These are phyloP conservation scores for Teratosphaeriaceae sp. DNA, from an alignment of 2,329 filamentous ascomycete species.

Conservation along the genomic window DNA sequence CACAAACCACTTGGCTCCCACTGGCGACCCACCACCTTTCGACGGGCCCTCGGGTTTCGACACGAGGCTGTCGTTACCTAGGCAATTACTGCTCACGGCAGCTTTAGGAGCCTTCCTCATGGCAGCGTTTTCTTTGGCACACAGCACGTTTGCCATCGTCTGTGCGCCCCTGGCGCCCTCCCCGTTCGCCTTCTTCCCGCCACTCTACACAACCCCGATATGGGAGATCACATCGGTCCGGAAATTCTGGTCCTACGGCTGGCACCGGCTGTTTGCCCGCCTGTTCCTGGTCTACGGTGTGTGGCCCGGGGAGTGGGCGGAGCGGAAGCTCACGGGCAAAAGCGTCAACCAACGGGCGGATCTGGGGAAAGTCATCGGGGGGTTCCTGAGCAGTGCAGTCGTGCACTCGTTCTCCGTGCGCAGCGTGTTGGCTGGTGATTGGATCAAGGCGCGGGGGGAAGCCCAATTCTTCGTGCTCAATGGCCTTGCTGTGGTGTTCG, in stretches of 20 bases:
- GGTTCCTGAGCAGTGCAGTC: constrained; percentile 35
- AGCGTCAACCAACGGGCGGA: constrained; percentile 30
- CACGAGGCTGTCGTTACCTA: constrained; percentile 21
- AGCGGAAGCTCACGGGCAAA: constrained; percentile 35
- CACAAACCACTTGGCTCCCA: constrained; percentile 20
- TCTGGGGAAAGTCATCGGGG: constrained; percentile 39
- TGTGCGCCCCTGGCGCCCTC: constrained; percentile 34
- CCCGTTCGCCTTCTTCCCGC: constrained; percentile 39
- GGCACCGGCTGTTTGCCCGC: constrained; percentile 39
- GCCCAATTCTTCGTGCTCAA: constrained; percentile 28
- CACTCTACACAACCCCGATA: constrained; percentile 36
- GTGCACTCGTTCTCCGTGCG: constrained; percentile 37
- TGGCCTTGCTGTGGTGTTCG: constrained; percentile 23
- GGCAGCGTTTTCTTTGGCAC: constrained; percentile 37
- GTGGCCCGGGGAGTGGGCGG: constrained; percentile 40
- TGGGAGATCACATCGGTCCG: constrained; percentile 37
- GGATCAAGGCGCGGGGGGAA: constrained; percentile 25
- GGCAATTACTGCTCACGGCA: constrained; percentile 33
- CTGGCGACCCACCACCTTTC: constrained; percentile 22
- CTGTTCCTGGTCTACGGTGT: constrained; percentile 41
- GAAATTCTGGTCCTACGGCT: constrained; percentile 39
- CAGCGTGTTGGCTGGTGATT: constrained; percentile 34
- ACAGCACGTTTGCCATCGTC: constrained; percentile 36
- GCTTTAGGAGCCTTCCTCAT: constrained; percentile 39
- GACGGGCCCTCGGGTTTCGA: constrained; percentile 21